Conservation (phyloP, 1,284 basidiomycete genomes). For the Dichomitus squalens region DNA sequence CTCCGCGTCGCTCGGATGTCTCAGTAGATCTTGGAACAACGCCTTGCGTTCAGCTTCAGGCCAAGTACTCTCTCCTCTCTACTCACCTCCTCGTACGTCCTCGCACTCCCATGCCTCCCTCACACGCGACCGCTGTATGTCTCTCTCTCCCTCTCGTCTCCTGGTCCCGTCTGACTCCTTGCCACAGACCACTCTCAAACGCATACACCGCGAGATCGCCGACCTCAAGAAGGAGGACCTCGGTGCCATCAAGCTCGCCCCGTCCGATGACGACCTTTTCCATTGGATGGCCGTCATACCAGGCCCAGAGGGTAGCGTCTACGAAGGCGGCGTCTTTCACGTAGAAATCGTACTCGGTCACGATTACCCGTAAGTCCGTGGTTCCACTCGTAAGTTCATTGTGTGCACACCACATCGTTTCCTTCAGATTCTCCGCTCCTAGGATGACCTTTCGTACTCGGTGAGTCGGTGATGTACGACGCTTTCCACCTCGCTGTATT, state of each 20-base stretch:
- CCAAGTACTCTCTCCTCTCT: background rate
- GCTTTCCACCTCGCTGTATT: background rate
- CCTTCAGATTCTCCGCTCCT: slow-evolving; percentile 78
- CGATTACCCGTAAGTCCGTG: slow-evolving; percentile 81
- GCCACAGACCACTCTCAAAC: slow-evolving; percentile 79
- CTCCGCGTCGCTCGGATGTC: slow-evolving; percentile 1
- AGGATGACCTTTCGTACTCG: slow-evolving; percentile 77
- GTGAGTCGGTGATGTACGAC: slow-evolving; percentile 45
- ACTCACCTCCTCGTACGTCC: no score
- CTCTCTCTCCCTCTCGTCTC: background rate
- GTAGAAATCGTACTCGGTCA: slow-evolving; percentile 70
- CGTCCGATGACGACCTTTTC: slow-evolving; percentile 55
- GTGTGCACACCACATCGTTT: slow-evolving; percentile 4
- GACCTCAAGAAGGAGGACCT: slow-evolving; percentile 86
- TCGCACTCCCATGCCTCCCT: slow-evolving; percentile 14
- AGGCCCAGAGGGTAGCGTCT: slow-evolving; percentile 83
- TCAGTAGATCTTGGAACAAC: background rate
- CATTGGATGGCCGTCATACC: slow-evolving; percentile 65
- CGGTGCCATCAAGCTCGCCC: slow-evolving; percentile 69
- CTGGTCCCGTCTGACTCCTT: background rate
- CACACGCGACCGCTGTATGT: slow-evolving; percentile 16
- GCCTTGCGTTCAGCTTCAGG: no score
- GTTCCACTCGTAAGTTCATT: background rate
- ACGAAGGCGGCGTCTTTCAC: slow-evolving; percentile 86
- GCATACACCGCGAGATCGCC: slow-evolving; percentile 86